A percentile compares a stretch with the other conserved stretches of the same genome.
These are phyloP conservation scores for Malus hybrid DNA, from an alignment of 331 rosid species.

Conservation along the genomic window DNA sequence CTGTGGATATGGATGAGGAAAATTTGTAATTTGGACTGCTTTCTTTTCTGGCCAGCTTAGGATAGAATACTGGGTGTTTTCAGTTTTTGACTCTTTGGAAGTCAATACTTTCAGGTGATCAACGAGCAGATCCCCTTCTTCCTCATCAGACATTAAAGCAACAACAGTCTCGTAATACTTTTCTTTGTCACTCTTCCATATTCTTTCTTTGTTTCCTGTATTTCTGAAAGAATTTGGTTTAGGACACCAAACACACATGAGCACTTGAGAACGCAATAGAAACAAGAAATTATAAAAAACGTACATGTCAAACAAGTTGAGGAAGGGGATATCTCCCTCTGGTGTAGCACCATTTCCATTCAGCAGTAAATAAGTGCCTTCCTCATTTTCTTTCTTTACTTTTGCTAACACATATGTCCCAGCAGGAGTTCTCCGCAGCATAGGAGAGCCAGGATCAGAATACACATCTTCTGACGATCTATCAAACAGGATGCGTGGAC, in stretches of 20 bases:
- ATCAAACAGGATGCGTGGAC: constrained; percentile 79
- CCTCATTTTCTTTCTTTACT: constrained; percentile 58
- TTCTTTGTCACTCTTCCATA: constrained; percentile 90
- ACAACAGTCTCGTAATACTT: constrained; percentile 78
- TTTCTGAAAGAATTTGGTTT: constrained; percentile 62
- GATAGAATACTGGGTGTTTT: constrained; percentile 81
- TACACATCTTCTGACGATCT: constrained; percentile 99
- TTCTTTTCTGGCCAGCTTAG: constrained; percentile 80
- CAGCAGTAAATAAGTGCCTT: constrained; percentile 54
- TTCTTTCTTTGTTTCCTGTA: constrained; percentile 79
- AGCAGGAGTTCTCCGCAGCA: constrained; percentile 79
- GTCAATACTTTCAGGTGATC: constrained; percentile 69
- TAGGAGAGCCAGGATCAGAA: constrained; percentile 98
- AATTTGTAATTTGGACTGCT: constrained; percentile 64
- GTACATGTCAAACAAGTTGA: constrained; percentile 93
- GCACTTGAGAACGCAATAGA: background rate
- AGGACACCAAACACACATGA: constrained; percentile 17
- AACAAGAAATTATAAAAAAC: constrained; percentile 27
- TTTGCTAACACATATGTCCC: constrained; percentile 83
- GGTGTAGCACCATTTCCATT: constrained; percentile 95
- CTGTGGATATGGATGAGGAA: constrained; percentile 99
- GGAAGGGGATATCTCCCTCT: constrained; percentile 93
- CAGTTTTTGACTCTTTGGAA: constrained; percentile 96
- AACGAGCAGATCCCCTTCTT: constrained; percentile 76
- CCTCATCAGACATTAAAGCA: constrained; percentile 89